Evolutionary conservation across 2,329 filamentous ascomycete species (phyloP), one percentile per base, ranked within the genome.

Genomic region (Amphichorda felina): DNA sequence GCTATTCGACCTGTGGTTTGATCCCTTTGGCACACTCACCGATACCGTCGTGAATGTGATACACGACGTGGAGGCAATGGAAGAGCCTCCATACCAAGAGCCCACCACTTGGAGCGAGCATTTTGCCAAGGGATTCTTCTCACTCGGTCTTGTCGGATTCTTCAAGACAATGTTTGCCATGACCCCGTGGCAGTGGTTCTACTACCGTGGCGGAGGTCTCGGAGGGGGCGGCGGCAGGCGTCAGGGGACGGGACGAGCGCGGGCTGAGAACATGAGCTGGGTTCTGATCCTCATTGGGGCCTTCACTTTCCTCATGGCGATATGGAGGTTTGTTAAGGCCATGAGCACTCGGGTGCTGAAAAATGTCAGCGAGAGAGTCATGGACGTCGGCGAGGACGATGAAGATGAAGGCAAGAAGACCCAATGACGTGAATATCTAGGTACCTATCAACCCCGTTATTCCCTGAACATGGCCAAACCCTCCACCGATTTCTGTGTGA

Each of bases 71-170:
- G 57, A 66, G 27, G 56, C 50, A 15, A 32, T 49, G 29, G 47
- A 48, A 16, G 44, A 49, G 25, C 41, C 57, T 40, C 59, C 48
- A 41, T 66, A 71, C 9, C 62, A 71, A 25, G 66, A 72, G 39
- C 54, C 67, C 10, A 58, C 59, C 2, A 73, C 75, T 2, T 96
- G 89, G 89, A 48, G 66, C 6, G 76, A 83, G 46, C 91, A 98
- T 53, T 91, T 95, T 45, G 43, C 82, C 39, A 95, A 95, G 56
- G 91, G 91, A 0, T 68, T 95, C 45, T 79, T 89, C n/a, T 89
- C 85, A 5, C 70, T 96, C 34, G 91, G 91, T 7, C 62, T 96
- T 6, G 62, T 96, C 14, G 88, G 89, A 0, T 82, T 94, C 40
- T 55, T 87, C 38, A 94, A 94, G 57, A 80, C 82, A 19, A 65